phyloP scores from a whole-genome alignment of 805 yeast genomes.

The Lipomyces starkeyi region DNA sequence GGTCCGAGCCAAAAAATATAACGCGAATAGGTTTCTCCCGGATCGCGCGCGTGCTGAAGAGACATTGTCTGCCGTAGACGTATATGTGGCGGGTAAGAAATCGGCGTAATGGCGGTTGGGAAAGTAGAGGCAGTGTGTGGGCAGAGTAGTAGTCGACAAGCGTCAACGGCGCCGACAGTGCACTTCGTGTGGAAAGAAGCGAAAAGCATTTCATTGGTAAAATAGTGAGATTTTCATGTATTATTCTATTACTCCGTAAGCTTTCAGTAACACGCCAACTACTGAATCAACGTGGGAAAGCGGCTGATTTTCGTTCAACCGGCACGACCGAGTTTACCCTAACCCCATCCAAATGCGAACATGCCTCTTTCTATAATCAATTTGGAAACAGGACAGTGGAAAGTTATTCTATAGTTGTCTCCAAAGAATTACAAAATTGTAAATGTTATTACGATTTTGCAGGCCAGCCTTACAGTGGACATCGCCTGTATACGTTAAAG shows the following conservation, averaged over 20 bases:
- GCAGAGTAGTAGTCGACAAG: background rate
- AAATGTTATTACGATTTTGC: too few relatives aligned
- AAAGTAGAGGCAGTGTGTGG: background rate
- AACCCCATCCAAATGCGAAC: too few relatives aligned
- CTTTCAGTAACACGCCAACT: background rate
- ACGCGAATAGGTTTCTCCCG: constrained; percentile 41
- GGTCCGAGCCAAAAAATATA: constrained; percentile 80
- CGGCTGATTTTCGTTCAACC: too few relatives aligned
- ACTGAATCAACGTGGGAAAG: too few relatives aligned
- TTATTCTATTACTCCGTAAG: background rate
- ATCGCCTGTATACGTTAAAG: too few relatives aligned
- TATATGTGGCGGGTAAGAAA: background rate
- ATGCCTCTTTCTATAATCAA: too few relatives aligned
- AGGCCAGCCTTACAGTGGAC: too few relatives aligned
- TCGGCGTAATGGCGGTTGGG: background rate
- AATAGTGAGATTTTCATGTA: background rate
- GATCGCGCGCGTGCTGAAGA: background rate
- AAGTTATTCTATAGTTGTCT: too few relatives aligned
- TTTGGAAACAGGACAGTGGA: too few relatives aligned
- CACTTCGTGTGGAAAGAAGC: background rate
- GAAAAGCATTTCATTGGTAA: background rate
- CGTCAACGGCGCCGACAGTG: background rate
- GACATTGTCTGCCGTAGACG: background rate
- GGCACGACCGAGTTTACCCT: too few relatives aligned
- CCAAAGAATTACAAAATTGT: too few relatives aligned